Base-by-base conservation (phyloP, 768 basidiomycete genomes). In the Leccinum rimulosum region DNA sequence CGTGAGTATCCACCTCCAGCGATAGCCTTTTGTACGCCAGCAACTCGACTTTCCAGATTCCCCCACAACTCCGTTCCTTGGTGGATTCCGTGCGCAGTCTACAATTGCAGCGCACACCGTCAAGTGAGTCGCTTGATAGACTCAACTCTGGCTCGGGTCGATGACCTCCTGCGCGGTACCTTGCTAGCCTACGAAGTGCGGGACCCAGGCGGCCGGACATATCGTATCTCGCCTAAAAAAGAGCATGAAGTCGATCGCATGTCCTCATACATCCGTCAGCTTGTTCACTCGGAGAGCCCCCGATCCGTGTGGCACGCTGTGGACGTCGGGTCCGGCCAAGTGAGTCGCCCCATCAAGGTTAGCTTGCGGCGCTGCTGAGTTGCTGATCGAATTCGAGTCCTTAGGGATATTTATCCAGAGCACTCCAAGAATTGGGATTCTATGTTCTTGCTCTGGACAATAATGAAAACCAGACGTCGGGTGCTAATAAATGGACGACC, bases 141-240 rank as follows among this genome's bases (percentile, higher is more conserved):
- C 40, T 1, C 25, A 22, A 19, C 45, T n/a, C 9, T 22, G 35
- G 35, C 35, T n/a, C 31, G 14, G 38, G 19, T 15, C n/a, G 40
- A 58, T 15, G 49, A 51, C 52, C n/a, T 56, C 51, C 33, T 19
- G 30, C 52, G 56, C 31, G 25, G 52, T 8, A 30, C 33, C 11
- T 8, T 12, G 2, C 47, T 48, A 66, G 62, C 50, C 6, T 60
- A 61, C 56, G 57, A 60, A 48, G 55, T 52, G 15, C 43, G 36
- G 49, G 25, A 22, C 30, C 55, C 50, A 17, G 48, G 56, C 45
- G 48, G 54, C 55, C 61, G 64, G 22, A 38, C 59, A 28, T 69
- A 70, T 33, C 86, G 88, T 15, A 86, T 89, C 82, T 88, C 87
- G 4, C 88, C 88, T 6, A 91, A 91, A 70, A 91, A 91, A 68